These are phyloP conservation scores for Trifolium subterraneum DNA, from an alignment of 306 rosid genomes.

Conservation along the genomic window DNA sequence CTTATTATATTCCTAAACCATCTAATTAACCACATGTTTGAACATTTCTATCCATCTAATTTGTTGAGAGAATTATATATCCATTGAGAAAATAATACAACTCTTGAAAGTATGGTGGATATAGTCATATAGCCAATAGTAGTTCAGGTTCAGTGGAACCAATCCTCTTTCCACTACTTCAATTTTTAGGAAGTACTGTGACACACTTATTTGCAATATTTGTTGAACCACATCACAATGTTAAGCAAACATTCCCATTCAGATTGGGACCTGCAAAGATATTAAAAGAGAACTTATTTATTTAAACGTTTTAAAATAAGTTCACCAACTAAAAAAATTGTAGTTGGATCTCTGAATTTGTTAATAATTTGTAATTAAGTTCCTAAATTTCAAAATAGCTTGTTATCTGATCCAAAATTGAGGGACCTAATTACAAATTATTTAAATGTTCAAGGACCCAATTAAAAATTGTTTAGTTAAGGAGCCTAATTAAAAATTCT, in stretches of 20 bases:
- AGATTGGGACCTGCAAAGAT: conserved; percentile 70
- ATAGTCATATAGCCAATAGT: neutral
- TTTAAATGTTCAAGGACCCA: neutral
- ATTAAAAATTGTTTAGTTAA: no score
- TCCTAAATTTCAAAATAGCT: no score
- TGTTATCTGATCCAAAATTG: no score
- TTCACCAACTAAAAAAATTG: no score
- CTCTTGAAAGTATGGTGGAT: neutral
- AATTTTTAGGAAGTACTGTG: neutral
- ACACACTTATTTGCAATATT: conserved; percentile 54
- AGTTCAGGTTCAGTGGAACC: neutral
- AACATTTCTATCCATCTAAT: no score
- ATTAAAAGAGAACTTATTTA: neutral
- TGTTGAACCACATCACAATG: conserved; percentile 81
- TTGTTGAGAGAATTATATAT: no score
- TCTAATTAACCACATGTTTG: no score
- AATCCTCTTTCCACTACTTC: neutral
- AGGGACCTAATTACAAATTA: neutral
- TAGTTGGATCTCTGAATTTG: no score
- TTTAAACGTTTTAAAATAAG: neutral
- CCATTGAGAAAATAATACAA: no score
- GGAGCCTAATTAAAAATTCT: no score
- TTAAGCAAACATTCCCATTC: conserved; percentile 77
- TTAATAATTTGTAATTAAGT: no score
- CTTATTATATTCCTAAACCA: no score